Evolutionary conservation across 306 rosid species (phyloP).

Genomic region (Vigna angularis): DNA sequence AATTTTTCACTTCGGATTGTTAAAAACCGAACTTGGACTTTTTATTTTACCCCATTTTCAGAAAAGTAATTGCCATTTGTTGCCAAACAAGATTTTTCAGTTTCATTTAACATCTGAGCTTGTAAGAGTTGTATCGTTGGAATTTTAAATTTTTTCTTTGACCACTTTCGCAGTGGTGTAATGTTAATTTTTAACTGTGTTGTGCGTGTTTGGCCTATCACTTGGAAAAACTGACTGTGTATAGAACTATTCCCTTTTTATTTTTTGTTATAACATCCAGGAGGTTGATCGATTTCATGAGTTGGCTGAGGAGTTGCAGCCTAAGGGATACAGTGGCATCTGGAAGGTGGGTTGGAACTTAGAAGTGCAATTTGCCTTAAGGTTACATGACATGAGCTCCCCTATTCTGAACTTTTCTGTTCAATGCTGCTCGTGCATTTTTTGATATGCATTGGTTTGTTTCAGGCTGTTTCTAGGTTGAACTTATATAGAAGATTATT

Average conservation of each 20-base stretch:
- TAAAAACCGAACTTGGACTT: conserved; percentile 10
- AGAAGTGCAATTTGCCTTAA: conserved; percentile 30
- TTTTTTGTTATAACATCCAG: conserved; percentile 57
- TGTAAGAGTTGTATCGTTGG: conserved; percentile 14
- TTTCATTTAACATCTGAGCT: conserved; percentile 26
- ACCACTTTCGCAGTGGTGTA: background rate
- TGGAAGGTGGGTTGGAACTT: conserved; percentile 79
- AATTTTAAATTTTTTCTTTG: background rate
- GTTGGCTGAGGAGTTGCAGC: conserved; percentile 70
- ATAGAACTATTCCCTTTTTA: conserved; percentile 31
- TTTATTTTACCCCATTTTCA: conserved; percentile 26
- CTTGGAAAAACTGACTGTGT: conserved; percentile 28
- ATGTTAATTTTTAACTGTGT: conserved; percentile 2
- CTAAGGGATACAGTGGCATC: conserved; percentile 77
- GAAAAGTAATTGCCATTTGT: background rate
- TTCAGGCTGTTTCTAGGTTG: conserved; percentile 29
- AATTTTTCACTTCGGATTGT: conserved; percentile 24
- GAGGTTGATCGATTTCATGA: conserved; percentile 91
- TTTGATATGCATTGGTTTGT: conserved; percentile 16
- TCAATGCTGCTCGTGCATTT: conserved; percentile 23
- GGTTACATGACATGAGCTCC: conserved; percentile 36
- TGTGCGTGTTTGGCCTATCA: background rate
- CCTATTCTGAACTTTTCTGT: conserved; percentile 16
- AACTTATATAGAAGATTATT: background rate
- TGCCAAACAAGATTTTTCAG: conserved; percentile 26